Evolutionary conservation across 2,329 filamentous ascomycete genomes (phyloP).

Genomic region (Emmonsia crescens): DNA sequence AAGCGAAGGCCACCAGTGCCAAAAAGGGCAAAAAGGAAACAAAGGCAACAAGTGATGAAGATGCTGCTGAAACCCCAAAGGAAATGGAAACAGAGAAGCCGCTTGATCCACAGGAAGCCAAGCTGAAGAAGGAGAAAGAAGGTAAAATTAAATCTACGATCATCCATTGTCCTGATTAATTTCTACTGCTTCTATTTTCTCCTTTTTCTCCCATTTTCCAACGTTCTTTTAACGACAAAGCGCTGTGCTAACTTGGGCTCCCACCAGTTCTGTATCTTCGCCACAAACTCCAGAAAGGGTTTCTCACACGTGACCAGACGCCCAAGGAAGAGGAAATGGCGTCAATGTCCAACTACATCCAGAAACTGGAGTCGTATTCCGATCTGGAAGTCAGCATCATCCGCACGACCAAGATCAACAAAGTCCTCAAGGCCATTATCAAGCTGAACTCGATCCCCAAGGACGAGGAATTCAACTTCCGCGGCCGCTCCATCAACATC

Average conservation of each 20-base stretch:
- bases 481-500: conserved; percentile 65
- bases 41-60: conserved; percentile 40
- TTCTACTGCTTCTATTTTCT: not conserved
- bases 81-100: conserved; percentile 42
- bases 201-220: not conserved
- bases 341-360: conserved; percentile 36
- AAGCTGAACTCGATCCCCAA: conserved; percentile 77
- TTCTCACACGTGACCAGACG: conserved; percentile 70
- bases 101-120: conserved; percentile 44
- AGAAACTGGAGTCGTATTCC: conserved; percentile 66
- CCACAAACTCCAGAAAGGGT: conserved; percentile 89
- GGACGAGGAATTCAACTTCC: conserved; percentile 84
- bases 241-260: not conserved
- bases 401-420: conserved; percentile 90
- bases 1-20: conserved; percentile 43
- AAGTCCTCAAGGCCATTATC: conserved; percentile 88
- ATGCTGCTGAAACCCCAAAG: conserved; percentile 40
- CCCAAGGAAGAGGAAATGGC: conserved; percentile 63
- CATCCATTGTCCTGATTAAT: not conserved
- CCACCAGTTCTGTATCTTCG: conserved; percentile 71
- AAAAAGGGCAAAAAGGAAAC: conserved; percentile 49
- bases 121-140: conserved; percentile 49
- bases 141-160: conserved; percentile 24
- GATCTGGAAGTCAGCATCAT: conserved; percentile 87
- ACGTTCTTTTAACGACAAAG: not conserved